These are phyloP conservation scores for Cladosporium sp. DNA, from an alignment of 2,329 filamentous ascomycete species.

Conservation along the genomic window DNA sequence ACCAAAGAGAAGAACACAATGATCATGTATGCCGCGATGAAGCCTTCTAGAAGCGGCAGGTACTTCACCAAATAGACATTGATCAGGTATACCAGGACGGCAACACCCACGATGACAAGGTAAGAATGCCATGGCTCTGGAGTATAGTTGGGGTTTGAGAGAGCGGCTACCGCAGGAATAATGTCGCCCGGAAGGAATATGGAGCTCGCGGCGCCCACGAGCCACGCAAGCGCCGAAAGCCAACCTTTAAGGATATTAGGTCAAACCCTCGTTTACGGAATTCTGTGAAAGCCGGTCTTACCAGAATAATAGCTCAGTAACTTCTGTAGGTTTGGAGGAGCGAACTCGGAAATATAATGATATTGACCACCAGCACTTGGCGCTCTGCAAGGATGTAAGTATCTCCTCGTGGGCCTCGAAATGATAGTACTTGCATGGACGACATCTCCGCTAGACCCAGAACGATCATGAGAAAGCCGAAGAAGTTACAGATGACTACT, in stretches of 20 bases:
- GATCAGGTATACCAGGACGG: constrained; percentile 32
- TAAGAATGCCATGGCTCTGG: constrained; percentile 28
- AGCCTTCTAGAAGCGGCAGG: constrained; percentile 36
- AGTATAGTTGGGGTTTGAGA: constrained; percentile 26
- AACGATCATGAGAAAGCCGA: constrained; percentile 25
- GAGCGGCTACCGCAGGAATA: constrained; percentile 35
- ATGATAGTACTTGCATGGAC: constrained; percentile 17
- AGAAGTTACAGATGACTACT: constrained; percentile 7
- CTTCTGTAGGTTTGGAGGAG: constrained; percentile 26
- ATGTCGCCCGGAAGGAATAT: constrained; percentile 34
- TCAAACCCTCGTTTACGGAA: too few species aligned
- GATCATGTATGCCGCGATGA: constrained; percentile 14
- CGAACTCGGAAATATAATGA: constrained; percentile 30
- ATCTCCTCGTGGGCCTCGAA: too few species aligned
- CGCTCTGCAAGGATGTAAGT: constrained; percentile 10
- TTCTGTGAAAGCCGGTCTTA: not conserved
- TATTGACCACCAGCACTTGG: constrained; percentile 30
- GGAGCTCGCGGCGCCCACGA: constrained; percentile 31
- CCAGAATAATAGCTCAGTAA: constrained; percentile 18
- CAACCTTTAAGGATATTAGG: constrained; percentile 17
- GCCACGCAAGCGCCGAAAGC: constrained; percentile 35
- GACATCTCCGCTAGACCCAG: constrained; percentile 31
- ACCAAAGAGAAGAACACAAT: not conserved
- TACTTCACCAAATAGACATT: constrained; percentile 31
- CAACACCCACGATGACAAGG: constrained; percentile 29